These are phyloP conservation scores for Tubosaeta sp. DNA, from an alignment of 768 basidiomycete genomes.

Conservation along the genomic window DNA sequence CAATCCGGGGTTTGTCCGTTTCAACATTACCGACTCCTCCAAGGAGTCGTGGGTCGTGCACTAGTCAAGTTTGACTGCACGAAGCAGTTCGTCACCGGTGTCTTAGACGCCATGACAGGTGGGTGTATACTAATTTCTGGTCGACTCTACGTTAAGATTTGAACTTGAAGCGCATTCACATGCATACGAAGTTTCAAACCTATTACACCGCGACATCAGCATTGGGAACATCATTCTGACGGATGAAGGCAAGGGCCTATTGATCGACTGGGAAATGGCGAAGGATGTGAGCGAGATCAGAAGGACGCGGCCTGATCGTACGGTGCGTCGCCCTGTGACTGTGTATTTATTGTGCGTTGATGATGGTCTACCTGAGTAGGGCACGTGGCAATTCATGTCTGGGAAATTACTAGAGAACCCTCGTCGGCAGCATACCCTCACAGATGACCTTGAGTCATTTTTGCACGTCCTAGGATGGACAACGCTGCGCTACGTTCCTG, in stretches of 20 bases:
- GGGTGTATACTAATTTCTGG: background rate
- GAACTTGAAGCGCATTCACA: constrained; percentile 14
- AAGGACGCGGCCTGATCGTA: too few species aligned
- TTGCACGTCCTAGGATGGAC: background rate
- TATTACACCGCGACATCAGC: too few species aligned
- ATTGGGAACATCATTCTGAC: too few species aligned
- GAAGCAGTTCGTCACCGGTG: background rate
- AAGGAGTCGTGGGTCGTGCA: background rate
- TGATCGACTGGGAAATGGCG: too few species aligned
- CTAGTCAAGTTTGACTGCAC: background rate
- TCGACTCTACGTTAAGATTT: background rate
- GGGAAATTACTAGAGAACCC: background rate
- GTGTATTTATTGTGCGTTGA: too few species aligned
- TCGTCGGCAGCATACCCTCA: background rate
- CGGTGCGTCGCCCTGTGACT: too few species aligned
- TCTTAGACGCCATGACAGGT: background rate
- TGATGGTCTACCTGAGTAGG: too few species aligned
- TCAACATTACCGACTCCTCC: background rate
- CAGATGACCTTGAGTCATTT: background rate
- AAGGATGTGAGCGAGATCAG: too few species aligned
- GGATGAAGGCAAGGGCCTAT: too few species aligned
- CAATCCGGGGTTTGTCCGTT: background rate
- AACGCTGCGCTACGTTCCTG: background rate
- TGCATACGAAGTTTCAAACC: too few species aligned
- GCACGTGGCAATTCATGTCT: too few species aligned